Percentiles rank a stretch among this genome's conserved stretches.
phyloP scores from a whole-genome alignment of 768 basidiomycete genomes.

The Sutorius australiensis region DNA sequence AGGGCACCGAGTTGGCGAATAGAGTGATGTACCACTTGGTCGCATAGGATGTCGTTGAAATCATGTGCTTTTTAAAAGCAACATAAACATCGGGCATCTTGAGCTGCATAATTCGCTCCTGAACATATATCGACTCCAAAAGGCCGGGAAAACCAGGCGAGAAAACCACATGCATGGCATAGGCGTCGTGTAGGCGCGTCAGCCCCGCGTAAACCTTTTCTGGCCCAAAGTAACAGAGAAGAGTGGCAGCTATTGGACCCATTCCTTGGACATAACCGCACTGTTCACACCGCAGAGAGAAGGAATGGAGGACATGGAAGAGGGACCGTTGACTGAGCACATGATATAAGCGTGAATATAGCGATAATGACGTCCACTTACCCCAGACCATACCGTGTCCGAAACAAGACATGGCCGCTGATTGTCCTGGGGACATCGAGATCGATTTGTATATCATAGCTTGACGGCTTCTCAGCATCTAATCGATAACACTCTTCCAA shows the following conservation, averaged over 20 bases:
- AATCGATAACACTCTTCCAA: conserved; percentile 54
- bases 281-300: conserved; percentile 75
- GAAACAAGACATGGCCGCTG: conserved; percentile 89
- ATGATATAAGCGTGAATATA: conserved; percentile 9
- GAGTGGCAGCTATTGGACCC: conserved; percentile 94
- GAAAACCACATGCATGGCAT: conserved; percentile 85
- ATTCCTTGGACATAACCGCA: conserved; percentile 99
- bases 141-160: conserved; percentile 94
- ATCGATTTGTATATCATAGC: conserved; percentile 95
- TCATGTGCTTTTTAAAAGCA: conserved; percentile 83
- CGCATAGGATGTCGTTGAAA: conserved; percentile 91
- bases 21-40: conserved; percentile 99
- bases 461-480: conserved; percentile 73
- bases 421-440: conserved; percentile 96
- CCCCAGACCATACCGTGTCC: conserved; percentile 95
- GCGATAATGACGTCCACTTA: conserved; percentile 38
- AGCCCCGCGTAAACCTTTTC: conserved; percentile 83
- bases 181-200: conserved; percentile 85
- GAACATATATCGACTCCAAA: conserved; percentile 92
- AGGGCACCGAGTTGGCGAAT: conserved; percentile 93
- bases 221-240: conserved; percentile 91
- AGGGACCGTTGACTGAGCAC: conserved; percentile 78
- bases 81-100: conserved; percentile 88
- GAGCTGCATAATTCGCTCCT: conserved; percentile 82
- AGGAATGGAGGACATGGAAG: conserved; percentile 91